Evolutionary conservation across 2,329 filamentous ascomycete species (phyloP), one percentile per base, ranked within the genome.

Genomic region (Alternaria ethzedia): DNA sequence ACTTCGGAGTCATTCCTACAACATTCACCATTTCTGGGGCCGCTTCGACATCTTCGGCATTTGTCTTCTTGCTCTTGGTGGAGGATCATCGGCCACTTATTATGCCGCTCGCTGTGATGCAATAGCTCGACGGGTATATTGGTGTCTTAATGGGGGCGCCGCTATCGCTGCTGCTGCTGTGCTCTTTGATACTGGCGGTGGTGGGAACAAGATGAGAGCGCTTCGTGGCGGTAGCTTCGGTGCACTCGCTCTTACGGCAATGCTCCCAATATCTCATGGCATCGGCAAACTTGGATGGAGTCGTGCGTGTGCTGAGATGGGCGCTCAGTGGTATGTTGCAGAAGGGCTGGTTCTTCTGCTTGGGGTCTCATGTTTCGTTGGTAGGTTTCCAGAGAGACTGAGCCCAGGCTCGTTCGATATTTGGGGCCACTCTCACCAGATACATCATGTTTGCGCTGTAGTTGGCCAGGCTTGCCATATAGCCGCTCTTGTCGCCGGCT

Each of bases 41-140:
- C 62, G 64, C 30, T 67, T 77, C 66, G 75, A 77, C 52, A 73
- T 77, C 13, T 61, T 76, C 20, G 70, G 75, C 2, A 76, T 76
- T 6, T 74, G 5, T 72, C 74, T 49, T 45, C 59, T 50, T 0
- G 47, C 26, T 32, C 0, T 50, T 2, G 47, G 47, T 1, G 26
- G 17, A 1, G 26, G 25, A 13, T 20, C 26, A 13, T 50, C 44
- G 9, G 47, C 47, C 47, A 50, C 0, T 1, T 30, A 50, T 50
- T 50, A 30, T 50, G 47, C 25, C 28, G 25, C 2, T 50, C 47
- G 47, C 11, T 50, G 47, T 30, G 11, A 50, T 30, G n/a, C 25
- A 17, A 3, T 50, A 3, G 47, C 25, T 26, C 47, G 9, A 17
- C 47, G 11, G 5, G n/a, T 50, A 50, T 50, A 50, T 12, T 50